Conservation (phyloP, 805 yeast species). For the Scheffersomyces lignosus region DNA sequence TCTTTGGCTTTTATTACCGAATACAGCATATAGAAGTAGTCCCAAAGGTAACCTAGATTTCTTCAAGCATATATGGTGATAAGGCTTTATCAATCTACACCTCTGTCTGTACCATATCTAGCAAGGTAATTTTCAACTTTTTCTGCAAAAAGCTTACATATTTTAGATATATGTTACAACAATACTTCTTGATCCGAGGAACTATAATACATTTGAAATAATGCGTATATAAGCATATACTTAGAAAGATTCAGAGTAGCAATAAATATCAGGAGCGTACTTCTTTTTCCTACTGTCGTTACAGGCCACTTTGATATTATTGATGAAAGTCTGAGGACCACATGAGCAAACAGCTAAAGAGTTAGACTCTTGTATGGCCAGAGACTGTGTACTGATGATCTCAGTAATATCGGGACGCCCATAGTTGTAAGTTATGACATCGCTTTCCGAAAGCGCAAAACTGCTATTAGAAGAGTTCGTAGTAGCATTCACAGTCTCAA, state of each 20-base stretch:
- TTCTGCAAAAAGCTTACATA: no score
- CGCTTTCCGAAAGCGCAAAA: no score
- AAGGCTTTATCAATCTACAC: no score
- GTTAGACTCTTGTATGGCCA: constrained; percentile 9
- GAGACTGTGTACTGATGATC: neutral
- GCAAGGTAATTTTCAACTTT: no score
- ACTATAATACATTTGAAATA: neutral
- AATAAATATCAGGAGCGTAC: constrained; percentile 41
- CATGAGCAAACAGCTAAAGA: constrained; percentile 41
- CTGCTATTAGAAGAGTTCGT: no score
- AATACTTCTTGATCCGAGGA: no score
- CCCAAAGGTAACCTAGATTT: neutral
- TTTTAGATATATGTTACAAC: no score
- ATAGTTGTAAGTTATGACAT: neutral
- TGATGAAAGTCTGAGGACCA: constrained; percentile 38
- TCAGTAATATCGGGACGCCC: constrained; percentile 3
- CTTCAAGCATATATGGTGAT: neutral
- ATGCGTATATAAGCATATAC: neutral
- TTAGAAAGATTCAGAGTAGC: constrained; percentile 36
- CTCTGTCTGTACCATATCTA: no score
- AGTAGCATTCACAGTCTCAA: no score
- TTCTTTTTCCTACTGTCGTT: constrained; percentile 24
- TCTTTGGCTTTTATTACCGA: constrained; percentile 19
- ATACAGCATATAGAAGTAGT: constrained; percentile 5
- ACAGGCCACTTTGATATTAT: constrained; percentile 26